These are phyloP conservation scores for Penicillium sp. DNA, from an alignment of 2,329 filamentous ascomycete genomes.

Conservation along the genomic window DNA sequence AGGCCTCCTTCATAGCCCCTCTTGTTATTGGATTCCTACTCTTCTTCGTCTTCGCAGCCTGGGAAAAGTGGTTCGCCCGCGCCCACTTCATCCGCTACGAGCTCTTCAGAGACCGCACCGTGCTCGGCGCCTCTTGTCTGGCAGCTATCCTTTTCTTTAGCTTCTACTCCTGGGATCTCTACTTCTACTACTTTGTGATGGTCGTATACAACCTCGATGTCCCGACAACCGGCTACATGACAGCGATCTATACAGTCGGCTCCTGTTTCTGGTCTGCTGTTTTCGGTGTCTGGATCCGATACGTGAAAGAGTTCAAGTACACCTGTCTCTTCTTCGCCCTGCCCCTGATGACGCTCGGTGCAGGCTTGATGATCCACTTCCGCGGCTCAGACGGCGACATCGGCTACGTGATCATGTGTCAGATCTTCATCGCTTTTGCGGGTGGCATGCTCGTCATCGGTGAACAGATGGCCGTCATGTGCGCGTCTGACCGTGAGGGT, in stretches of 20 bases:
- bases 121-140: slow-evolving; percentile 52
- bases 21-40: slow-evolving; percentile 53
- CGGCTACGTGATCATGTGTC: slow-evolving; percentile 52
- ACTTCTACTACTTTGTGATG: slow-evolving; percentile 53
- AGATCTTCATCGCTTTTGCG: slow-evolving; percentile 53
- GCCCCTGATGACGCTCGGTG: slow-evolving; percentile 50
- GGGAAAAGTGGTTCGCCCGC: slow-evolving; percentile 53
- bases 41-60: slow-evolving; percentile 52
- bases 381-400: slow-evolving; percentile 48
- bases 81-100: slow-evolving; percentile 54
- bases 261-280: slow-evolving; percentile 50
- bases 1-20: slow-evolving; percentile 49
- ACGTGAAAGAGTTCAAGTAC: slow-evolving; percentile 52
- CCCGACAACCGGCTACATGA: slow-evolving; percentile 46
- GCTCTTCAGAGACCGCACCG: slow-evolving; percentile 48
- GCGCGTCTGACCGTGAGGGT: slow-evolving; percentile 52
- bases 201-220: slow-evolving; percentile 49
- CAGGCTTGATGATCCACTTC: slow-evolving; percentile 55
- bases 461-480: slow-evolving; percentile 57
- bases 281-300: slow-evolving; percentile 51
- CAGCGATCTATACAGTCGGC: slow-evolving; percentile 52
- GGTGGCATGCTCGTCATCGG: slow-evolving; percentile 53
- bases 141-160: slow-evolving; percentile 47
- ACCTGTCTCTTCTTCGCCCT: slow-evolving; percentile 50
- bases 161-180: slow-evolving; percentile 54